Conservation (phyloP, 1,284 basidiomycete genomes). For the Moesziomyces antarcticus region DNA sequence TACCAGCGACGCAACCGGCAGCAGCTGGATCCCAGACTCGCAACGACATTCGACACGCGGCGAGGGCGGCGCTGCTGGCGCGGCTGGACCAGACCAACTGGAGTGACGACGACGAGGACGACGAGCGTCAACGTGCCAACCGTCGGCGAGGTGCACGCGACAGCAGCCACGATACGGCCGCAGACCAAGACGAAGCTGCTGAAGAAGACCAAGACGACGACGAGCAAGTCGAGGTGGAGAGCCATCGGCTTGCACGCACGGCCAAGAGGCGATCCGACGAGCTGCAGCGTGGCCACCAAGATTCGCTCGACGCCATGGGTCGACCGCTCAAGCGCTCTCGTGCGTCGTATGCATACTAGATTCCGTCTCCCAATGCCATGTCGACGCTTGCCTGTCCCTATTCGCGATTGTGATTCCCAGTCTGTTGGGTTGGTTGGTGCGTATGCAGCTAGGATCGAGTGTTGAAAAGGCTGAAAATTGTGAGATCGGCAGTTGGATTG, state of each 20-base stretch:
- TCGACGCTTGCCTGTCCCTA: background rate
- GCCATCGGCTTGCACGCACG: slow-evolving; percentile 6
- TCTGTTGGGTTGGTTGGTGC: no score
- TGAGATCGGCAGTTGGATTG: background rate
- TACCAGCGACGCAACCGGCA: background rate
- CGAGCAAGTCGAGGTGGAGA: slow-evolving; percentile 5
- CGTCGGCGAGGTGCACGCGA: slow-evolving; percentile 6
- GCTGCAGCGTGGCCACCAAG: slow-evolving; percentile 23
- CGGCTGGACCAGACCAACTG: slow-evolving; percentile 46
- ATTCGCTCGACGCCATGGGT: slow-evolving; percentile 20
- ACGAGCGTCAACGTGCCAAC: background rate
- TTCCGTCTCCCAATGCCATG: background rate
- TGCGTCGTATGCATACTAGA: slow-evolving; percentile 36
- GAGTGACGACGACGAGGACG: slow-evolving; percentile 50
- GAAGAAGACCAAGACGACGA: background rate
- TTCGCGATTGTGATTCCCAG: no score
- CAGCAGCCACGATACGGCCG: slow-evolving; percentile 9
- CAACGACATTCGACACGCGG: slow-evolving; percentile 7
- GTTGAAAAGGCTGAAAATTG: background rate
- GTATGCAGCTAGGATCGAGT: background rate
- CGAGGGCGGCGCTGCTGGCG: slow-evolving; percentile 34
- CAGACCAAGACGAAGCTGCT: slow-evolving; percentile 7
- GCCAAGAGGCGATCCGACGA: slow-evolving; percentile 23
- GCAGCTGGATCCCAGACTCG: no score
- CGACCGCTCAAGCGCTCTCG: slow-evolving; percentile 32